Conservation (phyloP, 116 monocot genomes). For the Iris pallida region DNA sequence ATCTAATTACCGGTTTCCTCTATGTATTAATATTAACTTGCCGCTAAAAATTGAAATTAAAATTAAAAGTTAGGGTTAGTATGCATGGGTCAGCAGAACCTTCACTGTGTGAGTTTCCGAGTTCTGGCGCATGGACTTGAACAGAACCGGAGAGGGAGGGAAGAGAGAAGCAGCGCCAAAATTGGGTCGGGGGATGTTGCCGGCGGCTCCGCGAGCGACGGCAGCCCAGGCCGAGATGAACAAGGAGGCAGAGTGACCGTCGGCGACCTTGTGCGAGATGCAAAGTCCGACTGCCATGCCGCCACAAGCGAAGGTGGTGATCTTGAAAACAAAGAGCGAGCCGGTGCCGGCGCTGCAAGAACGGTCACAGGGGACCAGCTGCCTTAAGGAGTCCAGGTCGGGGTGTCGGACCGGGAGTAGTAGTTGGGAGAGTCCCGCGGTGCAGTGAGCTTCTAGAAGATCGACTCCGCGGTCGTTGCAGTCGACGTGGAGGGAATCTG, state of each 20-base stretch:
- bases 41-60: background rate
- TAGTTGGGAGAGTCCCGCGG: background rate
- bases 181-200: background rate
- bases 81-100: background rate
- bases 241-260: conserved; percentile 2
- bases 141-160: background rate
- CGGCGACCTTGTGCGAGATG: conserved; percentile 12
- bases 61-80: background rate
- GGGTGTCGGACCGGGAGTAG: background rate
- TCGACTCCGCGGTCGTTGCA: conserved; percentile 9
- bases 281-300: conserved; percentile 4
- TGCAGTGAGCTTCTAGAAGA: background rate
- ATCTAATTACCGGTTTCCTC: too few species aligned
- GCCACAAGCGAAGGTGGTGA: conserved; percentile 3
- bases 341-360: background rate
- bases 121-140: too few species aligned
- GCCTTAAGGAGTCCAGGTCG: background rate
- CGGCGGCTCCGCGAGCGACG: background rate
- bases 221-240: conserved; percentile 3
- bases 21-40: too few species aligned
- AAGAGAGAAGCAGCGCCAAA: background rate
- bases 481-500: background rate
- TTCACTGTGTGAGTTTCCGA: too few species aligned
- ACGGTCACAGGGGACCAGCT: background rate
- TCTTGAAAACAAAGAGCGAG: background rate